Evolutionary conservation across 2,329 filamentous ascomycete genomes (phyloP), one percentile per base, ranked within the genome.

Genomic region (Ophiosphaerella herpotricha): DNA sequence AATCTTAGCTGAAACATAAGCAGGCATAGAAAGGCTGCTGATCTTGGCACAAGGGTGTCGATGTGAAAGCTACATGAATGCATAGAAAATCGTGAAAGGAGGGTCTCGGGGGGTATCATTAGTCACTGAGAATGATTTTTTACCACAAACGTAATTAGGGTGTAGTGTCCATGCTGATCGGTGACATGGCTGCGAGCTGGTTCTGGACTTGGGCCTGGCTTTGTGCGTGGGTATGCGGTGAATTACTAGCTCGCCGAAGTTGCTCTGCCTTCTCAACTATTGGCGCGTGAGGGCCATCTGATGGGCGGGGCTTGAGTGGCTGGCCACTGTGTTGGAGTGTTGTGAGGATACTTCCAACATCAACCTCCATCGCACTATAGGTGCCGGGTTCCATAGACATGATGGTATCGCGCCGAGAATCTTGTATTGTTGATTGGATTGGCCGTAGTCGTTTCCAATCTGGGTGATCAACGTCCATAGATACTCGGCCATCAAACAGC

Each of bases 341-440:
- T 18, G 69, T 68, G 24, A 73, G 70, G 35, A 73, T 68, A 36
- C 68, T 64, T 29, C 69, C 70, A 11, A 68, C 68, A 34, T 73
- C 70, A 8, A 73, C 58, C 50, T 73, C 70, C 51, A 73, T 62
- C 3, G 68, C 69, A 40, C 70, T 73, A 43, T 71, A 73, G 43
- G 58, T 63, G n/a, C 64, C 59, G 14, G 62, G 61, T 24, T 64
- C 54, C 48, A 62, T 62, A 4, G 62, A 43, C 18, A 35, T 63
- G 21, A 71, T 55, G 0, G 63, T 61, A 40, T 67, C 66, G 14
- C 54, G 54, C 14, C 58, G 58, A 12, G 37, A 40, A 18, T 58
- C 51, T 16, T 52, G 48, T 9, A 49, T 52, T 11, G 46, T 34
- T 34, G 55, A 51, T 6, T 52, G 26, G 7, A 71, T 58, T 1